These are phyloP conservation scores for Apiospora arundinis DNA, from an alignment of 2,329 filamentous ascomycete genomes.

Conservation along the genomic window DNA sequence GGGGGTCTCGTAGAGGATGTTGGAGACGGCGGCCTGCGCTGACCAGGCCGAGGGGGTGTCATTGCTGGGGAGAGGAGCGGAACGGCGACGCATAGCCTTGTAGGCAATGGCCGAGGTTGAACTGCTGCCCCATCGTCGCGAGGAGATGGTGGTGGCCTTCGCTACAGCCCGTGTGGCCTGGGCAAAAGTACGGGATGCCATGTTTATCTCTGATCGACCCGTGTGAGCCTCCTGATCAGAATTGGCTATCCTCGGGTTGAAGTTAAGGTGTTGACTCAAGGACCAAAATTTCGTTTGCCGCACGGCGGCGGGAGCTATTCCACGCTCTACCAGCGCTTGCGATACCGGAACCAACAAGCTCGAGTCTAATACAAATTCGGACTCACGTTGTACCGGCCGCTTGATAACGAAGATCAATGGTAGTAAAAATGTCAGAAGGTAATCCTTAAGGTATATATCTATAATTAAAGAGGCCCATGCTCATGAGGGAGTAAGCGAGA, in stretches of 20 bases:
- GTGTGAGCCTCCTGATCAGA: constrained; percentile 35
- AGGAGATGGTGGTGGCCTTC: constrained; percentile 28
- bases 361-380: constrained; percentile 18
- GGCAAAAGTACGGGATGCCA: constrained; percentile 39
- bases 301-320: constrained; percentile 7
- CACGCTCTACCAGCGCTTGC: not conserved
- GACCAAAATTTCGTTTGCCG: constrained; percentile 24
- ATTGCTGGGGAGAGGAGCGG: constrained; percentile 81
- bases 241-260: constrained; percentile 29
- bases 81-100: constrained; percentile 93
- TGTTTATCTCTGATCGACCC: constrained; percentile 32
- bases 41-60: constrained; percentile 81
- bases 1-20: constrained; percentile 98
- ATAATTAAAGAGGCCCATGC: too few relatives aligned
- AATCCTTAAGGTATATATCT: not conserved
- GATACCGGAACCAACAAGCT: constrained; percentile 17
- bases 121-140: constrained; percentile 57
- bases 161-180: constrained; percentile 35
- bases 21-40: constrained; percentile 92
- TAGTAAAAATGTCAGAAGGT: not conserved
- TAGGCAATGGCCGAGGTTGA: constrained; percentile 95
- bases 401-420: not conserved
- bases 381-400: constrained; percentile 8
- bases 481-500: not conserved
- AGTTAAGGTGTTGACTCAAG: constrained; percentile 35